Conservation (phyloP, 345 rosid species). For the Salix viminalis region DNA sequence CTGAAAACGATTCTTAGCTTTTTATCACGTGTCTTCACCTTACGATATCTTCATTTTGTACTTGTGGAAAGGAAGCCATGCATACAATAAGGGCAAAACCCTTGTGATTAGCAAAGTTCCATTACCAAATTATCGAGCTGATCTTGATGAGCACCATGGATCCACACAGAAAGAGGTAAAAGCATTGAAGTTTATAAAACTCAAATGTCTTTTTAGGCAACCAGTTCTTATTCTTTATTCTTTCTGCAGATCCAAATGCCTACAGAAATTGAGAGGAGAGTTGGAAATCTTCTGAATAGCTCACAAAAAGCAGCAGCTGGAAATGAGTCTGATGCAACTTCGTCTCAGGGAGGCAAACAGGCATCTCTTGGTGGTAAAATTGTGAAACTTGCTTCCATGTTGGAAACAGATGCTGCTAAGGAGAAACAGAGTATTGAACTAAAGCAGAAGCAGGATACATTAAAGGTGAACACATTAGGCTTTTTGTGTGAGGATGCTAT, state of each 20-base stretch:
- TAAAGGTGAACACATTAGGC: slow-evolving; percentile 41
- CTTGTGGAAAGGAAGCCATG: slow-evolving; percentile 80
- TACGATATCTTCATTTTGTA: slow-evolving; percentile 19
- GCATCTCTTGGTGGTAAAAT: slow-evolving; percentile 28
- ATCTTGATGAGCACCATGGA: slow-evolving; percentile 93
- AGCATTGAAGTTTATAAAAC: slow-evolving; percentile 4
- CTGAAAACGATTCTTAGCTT: neutral
- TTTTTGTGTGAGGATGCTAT: neutral
- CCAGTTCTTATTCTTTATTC: neutral
- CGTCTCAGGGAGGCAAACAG: slow-evolving; percentile 35
- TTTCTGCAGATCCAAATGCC: slow-evolving; percentile 81
- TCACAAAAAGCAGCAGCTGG: slow-evolving; percentile 39
- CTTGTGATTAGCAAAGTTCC: slow-evolving; percentile 94
- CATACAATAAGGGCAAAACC: slow-evolving; percentile 78
- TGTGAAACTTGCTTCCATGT: slow-evolving; percentile 30
- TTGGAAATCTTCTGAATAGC: slow-evolving; percentile 67
- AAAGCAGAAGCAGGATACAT: slow-evolving; percentile 68
- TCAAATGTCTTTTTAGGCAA: neutral
- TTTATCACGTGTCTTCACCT: slow-evolving; percentile 4
- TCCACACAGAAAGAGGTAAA: slow-evolving; percentile 79
- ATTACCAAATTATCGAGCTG: slow-evolving; percentile 81
- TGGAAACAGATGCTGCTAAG: slow-evolving; percentile 37
- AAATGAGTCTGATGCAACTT: slow-evolving; percentile 31
- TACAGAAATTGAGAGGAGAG: slow-evolving; percentile 72
- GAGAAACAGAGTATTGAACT: slow-evolving; percentile 60